Base-by-base conservation (phyloP, 78 protist genomes). In the Dictyostelium firmibasis region DNA sequence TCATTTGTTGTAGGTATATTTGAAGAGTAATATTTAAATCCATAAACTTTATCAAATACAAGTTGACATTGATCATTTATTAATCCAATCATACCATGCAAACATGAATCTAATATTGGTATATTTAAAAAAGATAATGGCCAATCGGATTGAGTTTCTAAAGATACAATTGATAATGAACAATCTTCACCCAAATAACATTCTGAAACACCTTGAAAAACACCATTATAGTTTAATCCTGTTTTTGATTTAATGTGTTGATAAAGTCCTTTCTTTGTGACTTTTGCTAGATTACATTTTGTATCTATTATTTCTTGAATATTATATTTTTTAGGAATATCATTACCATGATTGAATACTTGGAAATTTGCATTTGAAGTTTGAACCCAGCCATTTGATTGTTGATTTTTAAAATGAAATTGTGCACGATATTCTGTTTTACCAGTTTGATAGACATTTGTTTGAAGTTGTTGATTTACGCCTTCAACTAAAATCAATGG, bases 31-130 rank as follows among this genome's bases (percentile, higher is more conserved):
- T 64, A n/a, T 33, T 87, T 76, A n/a, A 87, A 41, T 20, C 81
- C 41, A 29, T 33, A n/a, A 44, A 87, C n/a, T 29, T 75, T 77
- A 36, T 87, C 93, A 50, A 87, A 87, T 16, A 87, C 85, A 0
- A 87, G 41, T 29, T 87, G 60, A n/a, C 35, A 62, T 11, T 62
- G 72, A 4, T 76, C 86, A n/a, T 78, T 44, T n/a, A 87, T 27
- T 75, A 87, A 43, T 0, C 85, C 10, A 27, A 87, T 76, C 27
- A 31, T 27, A 44, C n/a, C n/a, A n/a, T n/a, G n/a, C n/a, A 88
- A 31, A 44, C 75, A 78, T 62, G 75, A 88, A 38, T 88, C 93
- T 41, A 88, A 41, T 10, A 79, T 88, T 18, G 86, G 14, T n/a
- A n/a, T n/a, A n/a, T n/a, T n/a, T n/a, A n/a, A n/a, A n/a, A n/a